Conservation (phyloP, 2,329 filamentous ascomycete genomes). For the Aspergillus brasiliensis region DNA sequence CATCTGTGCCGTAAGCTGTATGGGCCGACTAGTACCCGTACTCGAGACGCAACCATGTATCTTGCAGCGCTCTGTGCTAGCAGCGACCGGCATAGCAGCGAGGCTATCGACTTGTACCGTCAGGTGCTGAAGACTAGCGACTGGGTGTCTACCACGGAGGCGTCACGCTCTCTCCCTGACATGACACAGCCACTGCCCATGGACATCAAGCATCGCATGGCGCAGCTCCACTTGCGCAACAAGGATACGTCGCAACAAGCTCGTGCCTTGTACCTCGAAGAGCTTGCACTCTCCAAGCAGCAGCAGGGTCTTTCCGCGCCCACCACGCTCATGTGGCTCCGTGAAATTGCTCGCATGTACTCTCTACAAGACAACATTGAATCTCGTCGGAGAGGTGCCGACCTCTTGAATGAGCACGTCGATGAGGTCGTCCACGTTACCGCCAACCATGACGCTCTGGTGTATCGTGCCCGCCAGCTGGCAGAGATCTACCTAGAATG, state of each 20-base stretch:
- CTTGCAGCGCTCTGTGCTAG: slow-evolving; percentile 53
- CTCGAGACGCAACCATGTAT: slow-evolving; percentile 40
- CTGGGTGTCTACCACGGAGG: slow-evolving; percentile 36
- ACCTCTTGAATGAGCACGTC: slow-evolving; percentile 45
- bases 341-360: slow-evolving; percentile 48
- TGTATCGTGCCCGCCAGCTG: slow-evolving; percentile 51
- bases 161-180: slow-evolving; percentile 31
- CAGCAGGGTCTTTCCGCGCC: slow-evolving; percentile 52
- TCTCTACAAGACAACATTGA: slow-evolving; percentile 43
- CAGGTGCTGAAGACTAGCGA: slow-evolving; percentile 47
- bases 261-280: slow-evolving; percentile 45
- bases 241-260: slow-evolving; percentile 43
- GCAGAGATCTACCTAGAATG: slow-evolving; percentile 50
- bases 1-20: slow-evolving; percentile 48
- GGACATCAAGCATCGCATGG: slow-evolving; percentile 54
- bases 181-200: slow-evolving; percentile 43
- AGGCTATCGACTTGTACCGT: slow-evolving; percentile 51
- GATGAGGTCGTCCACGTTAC: slow-evolving; percentile 45
- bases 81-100: slow-evolving; percentile 46
- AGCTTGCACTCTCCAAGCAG: slow-evolving; percentile 47
- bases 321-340: slow-evolving; percentile 48
- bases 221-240: slow-evolving; percentile 51
- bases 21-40: slow-evolving; percentile 37
- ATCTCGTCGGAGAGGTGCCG: slow-evolving; percentile 40
- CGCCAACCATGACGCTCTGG: slow-evolving; percentile 47